Evolutionary conservation across 2,329 filamentous ascomycete species (phyloP).

Genomic region (Fusarium duplospermum): DNA sequence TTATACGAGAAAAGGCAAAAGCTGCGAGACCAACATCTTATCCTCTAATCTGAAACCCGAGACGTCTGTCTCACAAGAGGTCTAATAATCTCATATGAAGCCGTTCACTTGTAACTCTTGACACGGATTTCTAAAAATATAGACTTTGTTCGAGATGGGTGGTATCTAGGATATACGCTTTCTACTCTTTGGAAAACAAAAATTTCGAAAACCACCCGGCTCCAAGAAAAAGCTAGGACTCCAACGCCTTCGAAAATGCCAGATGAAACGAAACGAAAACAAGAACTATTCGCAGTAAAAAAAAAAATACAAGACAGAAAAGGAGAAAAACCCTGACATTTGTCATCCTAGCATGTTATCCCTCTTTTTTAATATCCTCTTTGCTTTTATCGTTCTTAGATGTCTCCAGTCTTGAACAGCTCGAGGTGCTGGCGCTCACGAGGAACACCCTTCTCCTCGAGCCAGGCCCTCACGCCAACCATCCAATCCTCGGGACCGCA

Average conservation of each 20-base stretch:
- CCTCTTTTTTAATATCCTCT: background rate
- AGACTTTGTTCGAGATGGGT: slow-evolving; percentile 8
- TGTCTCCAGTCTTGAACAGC: slow-evolving; percentile 70
- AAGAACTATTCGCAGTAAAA: background rate
- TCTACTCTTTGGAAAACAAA: slow-evolving; percentile 19
- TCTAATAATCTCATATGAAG: background rate
- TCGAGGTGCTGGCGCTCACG: slow-evolving; percentile 73
- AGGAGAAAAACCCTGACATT: background rate
- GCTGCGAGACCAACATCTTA: background rate
- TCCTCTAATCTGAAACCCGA: background rate
- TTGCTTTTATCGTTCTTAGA: slow-evolving; percentile 18
- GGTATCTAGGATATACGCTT: slow-evolving; percentile 31
- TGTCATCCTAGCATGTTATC: background rate
- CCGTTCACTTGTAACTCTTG: background rate
- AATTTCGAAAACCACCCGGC: slow-evolving; percentile 14
- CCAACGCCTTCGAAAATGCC: slow-evolving; percentile 37
- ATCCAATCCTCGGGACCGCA: slow-evolving; percentile 81
- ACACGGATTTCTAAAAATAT: background rate
- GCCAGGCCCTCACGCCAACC: slow-evolving; percentile 64
- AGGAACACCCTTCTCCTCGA: slow-evolving; percentile 67
- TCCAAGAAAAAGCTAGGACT: slow-evolving; percentile 18
- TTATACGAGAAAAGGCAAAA: background rate
- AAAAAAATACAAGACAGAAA: background rate
- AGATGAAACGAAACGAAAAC: background rate
- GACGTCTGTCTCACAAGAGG: background rate